Percentiles rank a stretch among this genome's conserved stretches.
Evolutionary conservation across 257 asterid species (phyloP).

Genomic region (Catharanthus roseus): DNA sequence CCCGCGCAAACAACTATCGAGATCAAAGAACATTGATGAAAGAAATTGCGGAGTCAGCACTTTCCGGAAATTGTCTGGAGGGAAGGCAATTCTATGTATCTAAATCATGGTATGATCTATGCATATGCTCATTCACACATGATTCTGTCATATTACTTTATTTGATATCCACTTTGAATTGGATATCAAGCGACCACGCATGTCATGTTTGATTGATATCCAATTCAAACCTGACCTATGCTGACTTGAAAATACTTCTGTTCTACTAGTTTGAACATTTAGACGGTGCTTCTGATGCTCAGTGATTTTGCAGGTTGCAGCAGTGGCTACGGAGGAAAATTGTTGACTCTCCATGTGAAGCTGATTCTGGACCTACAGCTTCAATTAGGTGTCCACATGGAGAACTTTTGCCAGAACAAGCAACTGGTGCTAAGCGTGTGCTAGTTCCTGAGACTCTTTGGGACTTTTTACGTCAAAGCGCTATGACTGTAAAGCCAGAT

Average conservation of each 20-base stretch:
- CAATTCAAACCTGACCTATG: neutral
- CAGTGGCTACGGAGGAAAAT: constrained; percentile 91
- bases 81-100: constrained; percentile 67
- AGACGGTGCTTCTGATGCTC: constrained; percentile 4
- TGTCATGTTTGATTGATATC: too few relatives aligned
- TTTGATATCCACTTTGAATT: too few relatives aligned
- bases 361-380: constrained; percentile 96
- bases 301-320: constrained; percentile 66
- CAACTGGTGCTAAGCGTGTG: constrained; percentile 80
- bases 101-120: constrained; percentile 61
- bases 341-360: constrained; percentile 73
- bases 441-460: constrained; percentile 83
- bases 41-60: constrained; percentile 91
- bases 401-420: constrained; percentile 79
- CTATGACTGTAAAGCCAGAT: constrained; percentile 72
- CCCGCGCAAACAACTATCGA: constrained; percentile 63
- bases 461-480: constrained; percentile 62
- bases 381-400: constrained; percentile 91
- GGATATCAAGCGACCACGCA: too few relatives aligned
- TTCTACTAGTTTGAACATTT: neutral
- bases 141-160: neutral
- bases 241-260: neutral
- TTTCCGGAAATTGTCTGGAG: constrained; percentile 59
- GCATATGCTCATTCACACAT: neutral
- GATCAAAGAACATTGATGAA: constrained; percentile 73